Percentiles rank a stretch among this genome's conserved stretches.
Evolutionary conservation across 1,139 yeast genomes (phyloP).

Genomic region (Candida sanyaensis): DNA sequence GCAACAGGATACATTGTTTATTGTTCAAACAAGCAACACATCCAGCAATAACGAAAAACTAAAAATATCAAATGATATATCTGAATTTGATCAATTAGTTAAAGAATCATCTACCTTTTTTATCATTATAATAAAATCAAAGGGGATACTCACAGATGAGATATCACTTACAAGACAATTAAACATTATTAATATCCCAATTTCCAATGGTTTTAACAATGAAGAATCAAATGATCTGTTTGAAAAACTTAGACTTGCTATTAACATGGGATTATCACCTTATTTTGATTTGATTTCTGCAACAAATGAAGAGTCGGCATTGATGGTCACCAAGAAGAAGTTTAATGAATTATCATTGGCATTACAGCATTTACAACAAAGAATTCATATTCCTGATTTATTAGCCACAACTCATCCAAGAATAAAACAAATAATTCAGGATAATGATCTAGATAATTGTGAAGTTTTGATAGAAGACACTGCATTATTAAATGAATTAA

Average conservation of each 20-base stretch:
- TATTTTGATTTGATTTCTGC: conserved; percentile 33
- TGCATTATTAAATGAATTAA: conserved; percentile 62
- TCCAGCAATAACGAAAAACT: conserved; percentile 4
- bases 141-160: conserved; percentile 26
- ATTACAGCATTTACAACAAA: conserved; percentile 67
- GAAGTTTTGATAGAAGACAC: conserved; percentile 46
- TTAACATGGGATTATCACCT: conserved; percentile 48
- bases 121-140: conserved; percentile 47
- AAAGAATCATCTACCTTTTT: conserved; percentile 4
- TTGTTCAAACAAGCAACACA: conserved; percentile 9
- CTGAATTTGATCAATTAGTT: conserved; percentile 4
- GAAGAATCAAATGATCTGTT: conserved; percentile 28
- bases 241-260: conserved; percentile 59
- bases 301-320: conserved; percentile 23
- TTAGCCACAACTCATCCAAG: conserved; percentile 53
- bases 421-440: conserved; percentile 33
- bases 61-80: conserved; percentile 12
- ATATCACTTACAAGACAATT: conserved; percentile 31
- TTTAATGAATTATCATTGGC: conserved; percentile 71
- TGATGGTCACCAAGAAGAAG: conserved; percentile 51
- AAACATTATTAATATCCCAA: conserved; percentile 37
- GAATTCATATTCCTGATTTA: conserved; percentile 69
- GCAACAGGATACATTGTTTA: conserved; percentile 18
- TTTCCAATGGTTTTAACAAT: conserved; percentile 13
- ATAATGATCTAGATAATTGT: conserved; percentile 20